Percentiles rank a stretch among this genome's conserved stretches.
These are phyloP conservation scores for Medicago arabica DNA, from an alignment of 306 rosid genomes.

Conservation along the genomic window DNA sequence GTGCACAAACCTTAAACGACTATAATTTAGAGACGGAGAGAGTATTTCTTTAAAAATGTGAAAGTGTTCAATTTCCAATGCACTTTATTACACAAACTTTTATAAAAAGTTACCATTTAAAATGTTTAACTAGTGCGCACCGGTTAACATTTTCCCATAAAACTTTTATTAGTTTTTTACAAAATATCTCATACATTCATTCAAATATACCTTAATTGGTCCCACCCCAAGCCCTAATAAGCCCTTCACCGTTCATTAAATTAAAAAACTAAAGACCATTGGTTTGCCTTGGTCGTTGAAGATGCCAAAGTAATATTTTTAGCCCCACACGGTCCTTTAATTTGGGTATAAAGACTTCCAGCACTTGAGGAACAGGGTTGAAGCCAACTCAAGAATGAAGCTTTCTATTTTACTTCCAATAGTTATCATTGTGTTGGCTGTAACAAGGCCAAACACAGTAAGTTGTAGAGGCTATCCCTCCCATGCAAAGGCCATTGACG, in stretches of 20 bases:
- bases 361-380: slow-evolving; percentile 39
- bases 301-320: slow-evolving; percentile 68
- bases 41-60: no score
- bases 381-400: slow-evolving; percentile 53
- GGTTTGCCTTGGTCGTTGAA: slow-evolving; percentile 41
- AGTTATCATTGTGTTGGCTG: slow-evolving; percentile 40
- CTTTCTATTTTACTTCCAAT: slow-evolving; percentile 34
- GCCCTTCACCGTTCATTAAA: slow-evolving; percentile 63
- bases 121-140: no score
- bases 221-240: slow-evolving; percentile 54
- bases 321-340: slow-evolving; percentile 53
- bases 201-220: slow-evolving; percentile 44
- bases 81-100: no score
- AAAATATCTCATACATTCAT: slow-evolving; percentile 34
- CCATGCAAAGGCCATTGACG: slow-evolving; percentile 23
- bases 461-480: slow-evolving; percentile 52
- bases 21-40: no score
- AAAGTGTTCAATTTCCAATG: no score
- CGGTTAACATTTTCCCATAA: no score
- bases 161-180: not conserved
- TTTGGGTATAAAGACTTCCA: slow-evolving; percentile 45
- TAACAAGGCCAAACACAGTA: slow-evolving; percentile 41
- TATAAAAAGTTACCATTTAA: no score
- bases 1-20: no score
- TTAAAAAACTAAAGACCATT: slow-evolving; percentile 36